A percentile compares a stretch with the other conserved stretches of the same genome.
phyloP scores from a whole-genome alignment of 345 rosid species.

The Aquilaria sinensis region DNA sequence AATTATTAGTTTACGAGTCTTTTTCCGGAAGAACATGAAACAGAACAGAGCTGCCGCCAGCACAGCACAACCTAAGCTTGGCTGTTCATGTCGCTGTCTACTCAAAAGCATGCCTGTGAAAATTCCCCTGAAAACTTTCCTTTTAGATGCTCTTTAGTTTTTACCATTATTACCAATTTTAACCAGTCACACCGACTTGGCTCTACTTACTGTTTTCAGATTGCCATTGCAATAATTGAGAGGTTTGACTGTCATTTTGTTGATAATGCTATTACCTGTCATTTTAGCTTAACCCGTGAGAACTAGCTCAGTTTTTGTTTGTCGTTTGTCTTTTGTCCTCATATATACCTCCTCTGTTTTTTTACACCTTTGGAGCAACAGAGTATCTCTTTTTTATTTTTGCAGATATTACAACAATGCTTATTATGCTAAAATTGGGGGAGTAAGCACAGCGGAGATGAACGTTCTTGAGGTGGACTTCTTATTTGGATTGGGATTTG shows the following conservation, averaged over 20 bases:
- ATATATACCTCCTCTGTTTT: neutral
- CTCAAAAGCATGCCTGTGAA: constrained; percentile 15
- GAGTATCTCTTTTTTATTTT: neutral
- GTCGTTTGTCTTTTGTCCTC: neutral
- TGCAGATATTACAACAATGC: constrained; percentile 60
- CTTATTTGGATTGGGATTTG: constrained; percentile 59
- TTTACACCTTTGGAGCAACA: neutral
- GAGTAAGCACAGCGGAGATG: constrained; percentile 65
- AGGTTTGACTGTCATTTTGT: constrained; percentile 20
- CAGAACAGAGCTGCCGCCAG: neutral
- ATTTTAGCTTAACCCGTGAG: neutral
- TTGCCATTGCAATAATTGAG: constrained; percentile 3
- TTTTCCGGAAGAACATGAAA: no score
- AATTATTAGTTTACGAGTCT: no score
- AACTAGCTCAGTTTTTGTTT: neutral
- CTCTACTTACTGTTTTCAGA: neutral
- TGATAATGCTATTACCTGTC: neutral
- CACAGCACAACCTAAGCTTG: constrained; percentile 17
- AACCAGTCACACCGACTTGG: constrained; percentile 15
- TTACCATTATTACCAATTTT: constrained; percentile 16
- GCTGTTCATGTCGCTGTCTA: constrained; percentile 19
- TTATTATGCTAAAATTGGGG: constrained; percentile 63
- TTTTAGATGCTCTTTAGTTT: neutral
- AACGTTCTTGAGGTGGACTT: constrained; percentile 73
- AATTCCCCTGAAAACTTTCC: constrained; percentile 8